Base-by-base conservation (phyloP, 495 filamentous ascomycete genomes). In the Hypoxylon lienhwacheense region DNA sequence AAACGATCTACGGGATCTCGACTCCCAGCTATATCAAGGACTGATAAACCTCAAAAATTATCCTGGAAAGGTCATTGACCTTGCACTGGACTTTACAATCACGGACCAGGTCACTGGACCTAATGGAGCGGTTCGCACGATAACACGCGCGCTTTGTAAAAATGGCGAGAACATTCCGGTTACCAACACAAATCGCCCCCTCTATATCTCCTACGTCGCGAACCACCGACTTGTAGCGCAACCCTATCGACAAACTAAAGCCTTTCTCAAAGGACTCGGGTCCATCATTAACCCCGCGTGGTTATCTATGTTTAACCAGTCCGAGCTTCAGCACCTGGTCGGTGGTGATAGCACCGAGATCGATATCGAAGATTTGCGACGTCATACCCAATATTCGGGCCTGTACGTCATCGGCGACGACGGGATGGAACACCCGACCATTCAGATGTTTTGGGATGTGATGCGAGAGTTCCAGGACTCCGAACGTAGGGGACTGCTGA, bases 271-370 rank as follows among this genome's bases (percentile, higher is more conserved):
- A 37, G 93, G 93, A 1, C 79, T 98, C 3, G 81, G 87, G 10
- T 77, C 85, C 46, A 95, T 99, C 61, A 95, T 99, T 54, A 85
- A 90, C 49, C 92, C 92, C 0, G 79, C 80, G 2, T 99, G 93
- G 93, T 77, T 99, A 2, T 88, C 83, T 56, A 99, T 99, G 93
- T 99, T 99, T 77, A 98, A 98, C 67, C 93, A 97, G 60, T 77
- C 81, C 5, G 93, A 98, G 62, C 77, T 98, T 15, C 93, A 98
- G 68, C 93, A 89, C 0, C 82, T 98, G 6, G 85, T 98, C 10
- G 88, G 90, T 53, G 93, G 93, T 47, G 88, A 92, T 61, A 82
- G 79, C 17, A 85, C 85, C 12, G 84, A 90, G 33, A 92, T 97
- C 53, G 85, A 96, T 61, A 83, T 99, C 32, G 81, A 86, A 19